Evolutionary conservation across 2,329 filamentous ascomycete species (phyloP).

Genomic region (Alternaria ventricosa): DNA sequence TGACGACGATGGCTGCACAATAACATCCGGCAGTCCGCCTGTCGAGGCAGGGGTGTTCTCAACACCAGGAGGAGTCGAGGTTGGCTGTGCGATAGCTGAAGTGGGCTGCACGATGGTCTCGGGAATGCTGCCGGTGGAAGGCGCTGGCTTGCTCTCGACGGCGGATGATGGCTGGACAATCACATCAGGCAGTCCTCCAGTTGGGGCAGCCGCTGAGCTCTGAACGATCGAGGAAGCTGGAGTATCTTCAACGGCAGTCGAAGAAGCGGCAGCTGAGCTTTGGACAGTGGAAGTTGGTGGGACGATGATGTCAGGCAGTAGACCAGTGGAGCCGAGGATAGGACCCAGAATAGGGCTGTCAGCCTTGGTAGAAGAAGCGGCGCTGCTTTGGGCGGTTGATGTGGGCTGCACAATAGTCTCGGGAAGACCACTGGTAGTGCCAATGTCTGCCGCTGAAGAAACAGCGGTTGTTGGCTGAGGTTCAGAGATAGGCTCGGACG

Average conservation of each 20-base stretch:
- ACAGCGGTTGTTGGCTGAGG: constrained; percentile 1
- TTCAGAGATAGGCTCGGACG: constrained; percentile 6
- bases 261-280: neutral
- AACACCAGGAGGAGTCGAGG: neutral
- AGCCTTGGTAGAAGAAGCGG: neutral
- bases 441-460: constrained; percentile 1
- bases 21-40: constrained; percentile 5
- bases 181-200: constrained; percentile 4
- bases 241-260: neutral
- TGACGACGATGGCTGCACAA: constrained; percentile 12
- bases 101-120: constrained; percentile 22
- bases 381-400: neutral
- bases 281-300: constrained; percentile 3
- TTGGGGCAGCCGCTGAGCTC: neutral
- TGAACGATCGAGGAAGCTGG: neutral
- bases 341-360: constrained; percentile 1
- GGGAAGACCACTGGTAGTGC: constrained; percentile 13
- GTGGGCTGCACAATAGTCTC: constrained; percentile 10
- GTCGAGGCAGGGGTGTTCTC: constrained; percentile 3
- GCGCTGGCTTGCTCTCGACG: constrained; percentile 8
- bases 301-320: constrained; percentile 9
- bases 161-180: constrained; percentile 10
- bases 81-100: neutral
- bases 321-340: constrained; percentile 10
- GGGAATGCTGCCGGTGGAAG: constrained; percentile 31